phyloP scores from a whole-genome alignment of 2,329 filamentous ascomycete genomes.

The Raffaelea arxii region DNA sequence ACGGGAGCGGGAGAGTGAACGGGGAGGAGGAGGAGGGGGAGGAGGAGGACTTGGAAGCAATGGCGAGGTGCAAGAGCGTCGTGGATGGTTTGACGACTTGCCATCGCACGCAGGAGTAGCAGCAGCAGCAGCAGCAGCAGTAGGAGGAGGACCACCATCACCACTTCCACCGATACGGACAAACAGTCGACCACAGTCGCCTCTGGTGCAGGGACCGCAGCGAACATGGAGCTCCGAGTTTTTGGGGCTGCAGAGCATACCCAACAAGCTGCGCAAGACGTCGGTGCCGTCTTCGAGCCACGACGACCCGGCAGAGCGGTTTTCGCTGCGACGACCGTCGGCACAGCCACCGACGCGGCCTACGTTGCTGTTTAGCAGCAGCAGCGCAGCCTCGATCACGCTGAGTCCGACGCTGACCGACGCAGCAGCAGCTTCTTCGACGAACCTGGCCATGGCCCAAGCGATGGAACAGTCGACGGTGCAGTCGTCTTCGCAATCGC shows the following conservation, averaged over 20 bases:
- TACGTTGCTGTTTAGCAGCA: constrained; percentile 26
- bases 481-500: background rate
- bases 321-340: constrained; percentile 37
- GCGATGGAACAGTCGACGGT: background rate
- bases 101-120: constrained; percentile 24
- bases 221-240: constrained; percentile 47
- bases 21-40: background rate
- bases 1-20: background rate
- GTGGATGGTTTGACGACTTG: constrained; percentile 44
- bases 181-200: constrained; percentile 45
- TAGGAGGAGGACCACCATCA: constrained; percentile 2
- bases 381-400: constrained; percentile 6
- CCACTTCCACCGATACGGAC: constrained; percentile 19
- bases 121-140: too few relatives aligned
- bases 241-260: constrained; percentile 32
- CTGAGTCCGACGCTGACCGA: constrained; percentile 31
- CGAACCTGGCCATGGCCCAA: background rate
- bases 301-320: constrained; percentile 31
- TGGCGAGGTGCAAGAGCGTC: constrained; percentile 26
- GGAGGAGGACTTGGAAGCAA: background rate
- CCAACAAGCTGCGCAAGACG: constrained; percentile 33
- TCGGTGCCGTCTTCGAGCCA: constrained; percentile 43
- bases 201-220: constrained; percentile 34
- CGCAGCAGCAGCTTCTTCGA: background rate
- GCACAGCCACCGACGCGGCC: constrained; percentile 35